Base-by-base conservation (phyloP, 202 grass and related monocot genomes). In the Panicum virgatum region DNA sequence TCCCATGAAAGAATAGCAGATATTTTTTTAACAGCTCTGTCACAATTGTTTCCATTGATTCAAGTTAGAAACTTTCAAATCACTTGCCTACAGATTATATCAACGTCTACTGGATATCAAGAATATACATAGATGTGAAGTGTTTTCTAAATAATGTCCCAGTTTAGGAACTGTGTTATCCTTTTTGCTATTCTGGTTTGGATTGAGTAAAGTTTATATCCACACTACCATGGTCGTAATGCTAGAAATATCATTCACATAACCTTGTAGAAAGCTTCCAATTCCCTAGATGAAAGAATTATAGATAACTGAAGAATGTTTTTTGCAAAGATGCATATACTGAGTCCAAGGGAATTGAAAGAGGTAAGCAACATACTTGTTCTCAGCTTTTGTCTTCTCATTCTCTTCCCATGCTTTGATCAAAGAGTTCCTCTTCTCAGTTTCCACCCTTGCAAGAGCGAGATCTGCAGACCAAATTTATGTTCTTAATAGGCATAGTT, bases 391-490 rank as follows among this genome's bases (percentile, higher is more conserved):
- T 36, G 90, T 84, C 83, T 93, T 98, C 80, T 98, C 96, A 81
- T 98, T 98, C 42, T 98, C 96, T 83, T 98, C 96, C 96, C 96
- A 98, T 75, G 96, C 96, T 82, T 66, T 93, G 83, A 95, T 93
- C 83, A 98, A 80, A 77, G 96, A 98, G 66, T 86, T 84, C 42
- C 86, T 89, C 70, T 98, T 98, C 84, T 98, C 96, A 7, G 87
- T 85, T 91, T 98, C 96, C 75, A 98, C 72, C 84, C 80, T 95
- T 78, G 88, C 70, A 82, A 99, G 96, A 87, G 90, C 88, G 39
- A 90, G 68, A 86, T 98, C 96, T 98, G 86, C 32, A 75, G 19
- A 62, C 26, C 38, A 11, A 5, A 29, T 73, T 86, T 50, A 46
- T 29, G 9, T 79, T 51, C 13, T 73, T 79, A 61, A 29, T 70